Conservation (phyloP, 208 protist species). For the Novymonas esmeraldas region DNA sequence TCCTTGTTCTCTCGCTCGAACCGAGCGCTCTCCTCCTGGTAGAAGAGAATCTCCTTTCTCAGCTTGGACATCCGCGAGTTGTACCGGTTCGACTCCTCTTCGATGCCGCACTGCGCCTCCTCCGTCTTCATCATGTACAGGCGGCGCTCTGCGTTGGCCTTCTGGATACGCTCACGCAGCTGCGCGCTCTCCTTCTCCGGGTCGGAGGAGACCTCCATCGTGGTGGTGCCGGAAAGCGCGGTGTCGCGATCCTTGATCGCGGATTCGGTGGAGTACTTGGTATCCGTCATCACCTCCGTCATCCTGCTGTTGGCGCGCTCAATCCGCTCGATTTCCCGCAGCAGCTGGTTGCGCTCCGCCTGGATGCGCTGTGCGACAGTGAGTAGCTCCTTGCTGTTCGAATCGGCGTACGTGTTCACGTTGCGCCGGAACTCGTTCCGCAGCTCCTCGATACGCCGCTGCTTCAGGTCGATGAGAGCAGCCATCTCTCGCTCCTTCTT, state of each 20-base stretch:
- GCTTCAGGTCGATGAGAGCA: conserved; percentile 72
- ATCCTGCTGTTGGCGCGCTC: conserved; percentile 62
- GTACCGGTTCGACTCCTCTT: conserved; percentile 57
- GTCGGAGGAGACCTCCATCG: conserved; percentile 39
- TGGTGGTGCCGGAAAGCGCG: conserved; percentile 49
- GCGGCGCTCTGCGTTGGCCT: conserved; percentile 52
- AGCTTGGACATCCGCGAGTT: conserved; percentile 59
- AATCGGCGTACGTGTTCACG: conserved; percentile 40
- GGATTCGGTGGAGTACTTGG: conserved; percentile 51
- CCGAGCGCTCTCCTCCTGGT: conserved; percentile 59
- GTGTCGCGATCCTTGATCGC: conserved; percentile 45
- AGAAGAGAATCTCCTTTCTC: conserved; percentile 59
- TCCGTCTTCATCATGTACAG: conserved; percentile 56
- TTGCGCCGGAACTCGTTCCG: conserved; percentile 61
- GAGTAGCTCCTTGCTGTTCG: conserved; percentile 51
- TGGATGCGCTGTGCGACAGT: conserved; percentile 68
- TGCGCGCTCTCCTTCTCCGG: conserved; percentile 60
- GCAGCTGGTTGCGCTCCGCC: conserved; percentile 54
- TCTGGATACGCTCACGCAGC: conserved; percentile 67
- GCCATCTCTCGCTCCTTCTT: conserved; percentile 73
- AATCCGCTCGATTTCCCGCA: conserved; percentile 65
- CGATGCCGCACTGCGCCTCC: conserved; percentile 50
- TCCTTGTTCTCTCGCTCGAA: conserved; percentile 80
- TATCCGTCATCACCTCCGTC: conserved; percentile 49
- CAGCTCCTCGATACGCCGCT: conserved; percentile 64